Evolutionary conservation across 2,329 filamentous ascomycete species (phyloP).

Genomic region (Paraphaeosphaeria minitans): DNA sequence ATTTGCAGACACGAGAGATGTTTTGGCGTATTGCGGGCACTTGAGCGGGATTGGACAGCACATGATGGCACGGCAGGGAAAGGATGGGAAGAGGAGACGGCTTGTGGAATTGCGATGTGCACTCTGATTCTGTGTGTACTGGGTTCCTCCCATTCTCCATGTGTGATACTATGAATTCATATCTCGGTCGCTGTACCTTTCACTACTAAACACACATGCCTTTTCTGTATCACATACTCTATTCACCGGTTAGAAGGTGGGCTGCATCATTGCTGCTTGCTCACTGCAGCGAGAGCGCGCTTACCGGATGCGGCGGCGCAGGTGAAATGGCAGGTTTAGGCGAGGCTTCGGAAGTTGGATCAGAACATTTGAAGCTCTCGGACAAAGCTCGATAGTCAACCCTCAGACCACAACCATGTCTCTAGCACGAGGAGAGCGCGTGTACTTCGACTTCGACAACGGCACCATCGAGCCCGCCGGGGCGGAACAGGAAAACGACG

Average conservation of each 20-base stretch:
- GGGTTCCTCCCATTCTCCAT: slow-evolving; percentile 2
- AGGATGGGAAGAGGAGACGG: background rate
- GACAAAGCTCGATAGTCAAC: background rate
- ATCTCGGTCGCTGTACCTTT: background rate
- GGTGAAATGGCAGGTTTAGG: slow-evolving; percentile 13
- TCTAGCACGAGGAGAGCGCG: slow-evolving; percentile 64
- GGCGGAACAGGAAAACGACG: slow-evolving; percentile 20
- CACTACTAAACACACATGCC: background rate
- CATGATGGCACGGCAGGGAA: background rate
- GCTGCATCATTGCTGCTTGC: background rate
- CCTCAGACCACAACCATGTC: slow-evolving; percentile 32
- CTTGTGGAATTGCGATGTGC: background rate
- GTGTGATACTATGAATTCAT: slow-evolving; percentile 15
- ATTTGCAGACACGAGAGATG: background rate
- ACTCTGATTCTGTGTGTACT: slow-evolving; percentile 4
- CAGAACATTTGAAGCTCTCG: background rate
- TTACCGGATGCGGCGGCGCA: background rate
- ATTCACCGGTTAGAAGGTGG: background rate
- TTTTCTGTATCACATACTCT: background rate
- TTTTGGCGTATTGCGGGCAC: slow-evolving; percentile 8
- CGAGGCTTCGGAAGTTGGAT: slow-evolving; percentile 5
- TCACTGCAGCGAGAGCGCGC: background rate
- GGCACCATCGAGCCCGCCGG: slow-evolving; percentile 46
- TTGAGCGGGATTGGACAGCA: background rate
- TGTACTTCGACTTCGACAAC: slow-evolving; percentile 64